These are phyloP conservation scores for Candida ficus DNA, from an alignment of 805 yeast genomes.

Conservation along the genomic window DNA sequence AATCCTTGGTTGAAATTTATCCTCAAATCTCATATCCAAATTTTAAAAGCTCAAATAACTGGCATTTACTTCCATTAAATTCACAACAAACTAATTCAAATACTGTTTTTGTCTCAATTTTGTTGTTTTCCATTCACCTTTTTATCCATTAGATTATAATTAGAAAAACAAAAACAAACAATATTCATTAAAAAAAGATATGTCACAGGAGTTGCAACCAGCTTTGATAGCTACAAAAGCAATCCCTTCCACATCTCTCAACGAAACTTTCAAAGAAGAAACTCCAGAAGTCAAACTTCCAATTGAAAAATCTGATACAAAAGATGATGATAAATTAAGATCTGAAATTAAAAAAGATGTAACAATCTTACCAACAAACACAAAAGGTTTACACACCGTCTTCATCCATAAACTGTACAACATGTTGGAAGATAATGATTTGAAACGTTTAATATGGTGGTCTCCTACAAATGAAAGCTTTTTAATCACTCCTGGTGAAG, in stretches of 20 bases:
- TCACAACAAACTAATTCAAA: too few species aligned
- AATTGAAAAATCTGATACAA: too few species aligned
- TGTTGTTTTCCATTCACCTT: not conserved
- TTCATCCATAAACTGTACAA: slow-evolving; percentile 88
- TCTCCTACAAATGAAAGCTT: slow-evolving; percentile 64
- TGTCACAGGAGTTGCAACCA: not conserved
- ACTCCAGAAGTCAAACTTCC: too few species aligned
- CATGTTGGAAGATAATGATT: slow-evolving; percentile 76
- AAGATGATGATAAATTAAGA: not conserved
- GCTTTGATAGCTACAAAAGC: not conserved
- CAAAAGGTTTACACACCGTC: slow-evolving; percentile 38
- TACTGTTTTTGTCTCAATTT: too few species aligned
- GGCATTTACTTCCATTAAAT: too few species aligned
- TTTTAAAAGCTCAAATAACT: too few species aligned
- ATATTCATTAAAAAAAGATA: too few species aligned
- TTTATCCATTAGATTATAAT: too few species aligned
- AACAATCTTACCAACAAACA: slow-evolving; percentile 15
- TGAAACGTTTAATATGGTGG: slow-evolving; percentile 87
- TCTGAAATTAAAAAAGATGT: slow-evolving; percentile 13
- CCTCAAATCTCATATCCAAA: too few species aligned
- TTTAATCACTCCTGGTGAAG: slow-evolving; percentile 78
- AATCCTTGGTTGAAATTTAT: too few species aligned
- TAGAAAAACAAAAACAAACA: too few species aligned
- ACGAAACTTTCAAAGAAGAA: not conserved
- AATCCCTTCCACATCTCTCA: not conserved